Evolutionary conservation across 345 rosid species (phyloP).

Genomic region (Citrus australasica): DNA sequence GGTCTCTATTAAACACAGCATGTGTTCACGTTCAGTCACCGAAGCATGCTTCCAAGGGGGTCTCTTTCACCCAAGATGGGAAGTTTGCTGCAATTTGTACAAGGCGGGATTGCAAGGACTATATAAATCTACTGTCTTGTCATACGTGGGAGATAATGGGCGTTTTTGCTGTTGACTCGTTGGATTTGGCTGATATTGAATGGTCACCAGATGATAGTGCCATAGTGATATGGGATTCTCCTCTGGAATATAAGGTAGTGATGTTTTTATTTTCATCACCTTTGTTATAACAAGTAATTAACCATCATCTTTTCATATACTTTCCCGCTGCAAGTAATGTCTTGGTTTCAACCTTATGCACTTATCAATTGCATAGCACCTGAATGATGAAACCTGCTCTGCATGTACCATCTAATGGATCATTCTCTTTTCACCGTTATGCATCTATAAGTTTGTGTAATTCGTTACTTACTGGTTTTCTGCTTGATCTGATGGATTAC

Average conservation of each 20-base stretch:
- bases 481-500: background rate
- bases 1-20: constrained; percentile 92
- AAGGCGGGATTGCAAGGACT: constrained; percentile 92
- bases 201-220: constrained; percentile 97
- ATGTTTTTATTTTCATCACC: background rate
- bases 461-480: background rate
- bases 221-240: constrained; percentile 84
- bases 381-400: background rate
- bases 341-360: no score
- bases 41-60: constrained; percentile 86
- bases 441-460: background rate
- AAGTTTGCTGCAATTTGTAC: constrained; percentile 88
- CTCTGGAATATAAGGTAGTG: constrained; percentile 81
- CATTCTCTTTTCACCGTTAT: background rate
- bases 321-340: background rate
- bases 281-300: background rate
- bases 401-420: background rate
- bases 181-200: constrained; percentile 90
- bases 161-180: constrained; percentile 70
- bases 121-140: constrained; percentile 80
- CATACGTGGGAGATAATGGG: constrained; percentile 98
- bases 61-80: constrained; percentile 82
- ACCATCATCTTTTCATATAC: background rate
- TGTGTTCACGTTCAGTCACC: constrained; percentile 98
- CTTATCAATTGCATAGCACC: background rate